Evolutionary conservation across 495 filamentous ascomycete species (phyloP), one percentile per base, ranked within the genome.

Genomic region (Talaromyces ruber): DNA sequence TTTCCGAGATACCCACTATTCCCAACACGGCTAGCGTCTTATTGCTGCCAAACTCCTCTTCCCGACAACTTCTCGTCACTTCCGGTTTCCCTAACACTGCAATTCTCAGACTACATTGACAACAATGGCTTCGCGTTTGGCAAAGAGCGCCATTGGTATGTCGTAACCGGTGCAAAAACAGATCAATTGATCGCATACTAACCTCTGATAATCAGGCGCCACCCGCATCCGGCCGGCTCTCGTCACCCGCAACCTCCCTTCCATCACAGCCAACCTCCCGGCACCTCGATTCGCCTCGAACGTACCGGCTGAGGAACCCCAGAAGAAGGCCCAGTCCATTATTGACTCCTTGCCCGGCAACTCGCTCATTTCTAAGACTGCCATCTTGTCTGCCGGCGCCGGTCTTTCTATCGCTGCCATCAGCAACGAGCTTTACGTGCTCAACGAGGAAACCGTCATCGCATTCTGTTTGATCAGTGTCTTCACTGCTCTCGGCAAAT

Each of bases 391-490:
- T 68, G 92, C 91, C 62, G 87, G 86, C 62, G 91, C 95, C 72
- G 93, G 91, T 80, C 72, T 93, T 64, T 92, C 90, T 67, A 83
- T 96, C 69, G 94, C 92, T 71, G 95, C 94, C 70, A 92, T 99
- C 80, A 93, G 89, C 87, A 99, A 96, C 79, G 95, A 99, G 82
- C 88, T 98, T 81, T 99, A 97, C 76, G 91, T 99, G 74, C 82
- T 99, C 76, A 99, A 98, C 80, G 93, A 98, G 82, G 95, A 99
- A 82, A 84, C 92, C 62, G 86, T 99, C 69, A 89, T 95, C 68
- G 88, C 89, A 60, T 82, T 99, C 79, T 91, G 86, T 73, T 79
- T 97, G 63, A 80, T 98, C 69, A 91, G 86, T 70, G 88, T 97
- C 64, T 97, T 95, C 86, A 88, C 78, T 68, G 91, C 86, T 58